Conservation (phyloP, 371 early-diverging fungal species). For the Lichtheimia corymbifera region DNA sequence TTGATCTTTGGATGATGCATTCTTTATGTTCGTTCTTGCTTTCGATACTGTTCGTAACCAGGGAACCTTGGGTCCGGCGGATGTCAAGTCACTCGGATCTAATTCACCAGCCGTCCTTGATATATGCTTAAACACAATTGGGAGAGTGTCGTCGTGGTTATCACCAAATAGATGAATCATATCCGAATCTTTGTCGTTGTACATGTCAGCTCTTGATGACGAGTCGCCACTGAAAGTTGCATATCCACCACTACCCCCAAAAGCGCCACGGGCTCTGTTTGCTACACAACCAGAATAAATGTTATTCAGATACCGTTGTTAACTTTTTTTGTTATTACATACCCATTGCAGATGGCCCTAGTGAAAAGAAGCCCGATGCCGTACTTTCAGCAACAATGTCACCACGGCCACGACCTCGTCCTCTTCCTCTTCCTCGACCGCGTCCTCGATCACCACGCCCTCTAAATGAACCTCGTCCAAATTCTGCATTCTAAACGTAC, state of each 20-base stretch:
- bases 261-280: slow-evolving; percentile 14
- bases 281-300: background rate
- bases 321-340: background rate
- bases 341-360: slow-evolving; percentile 60
- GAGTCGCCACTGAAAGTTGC: slow-evolving; percentile 39
- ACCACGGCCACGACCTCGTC: slow-evolving; percentile 39
- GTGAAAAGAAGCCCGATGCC: slow-evolving; percentile 70
- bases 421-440: slow-evolving; percentile 40
- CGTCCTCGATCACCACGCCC: slow-evolving; percentile 37
- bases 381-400: slow-evolving; percentile 36
- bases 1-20: background rate
- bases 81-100: slow-evolving; percentile 40
- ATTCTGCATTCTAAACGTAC: slow-evolving; percentile 16
- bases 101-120: slow-evolving; percentile 38
- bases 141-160: slow-evolving; percentile 22
- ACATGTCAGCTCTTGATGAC: slow-evolving; percentile 20
- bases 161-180: slow-evolving; percentile 33
- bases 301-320: background rate
- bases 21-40: slow-evolving; percentile 2
- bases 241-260: slow-evolving; percentile 30
- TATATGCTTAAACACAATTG: slow-evolving; percentile 38
- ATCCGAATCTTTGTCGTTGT: slow-evolving; percentile 28
- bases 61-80: slow-evolving; percentile 25
- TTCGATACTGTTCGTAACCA: slow-evolving; percentile 27
- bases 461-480: slow-evolving; percentile 44